These are phyloP conservation scores for Mallotus repandus DNA, from an alignment of 441 rosid species.

Conservation along the genomic window DNA sequence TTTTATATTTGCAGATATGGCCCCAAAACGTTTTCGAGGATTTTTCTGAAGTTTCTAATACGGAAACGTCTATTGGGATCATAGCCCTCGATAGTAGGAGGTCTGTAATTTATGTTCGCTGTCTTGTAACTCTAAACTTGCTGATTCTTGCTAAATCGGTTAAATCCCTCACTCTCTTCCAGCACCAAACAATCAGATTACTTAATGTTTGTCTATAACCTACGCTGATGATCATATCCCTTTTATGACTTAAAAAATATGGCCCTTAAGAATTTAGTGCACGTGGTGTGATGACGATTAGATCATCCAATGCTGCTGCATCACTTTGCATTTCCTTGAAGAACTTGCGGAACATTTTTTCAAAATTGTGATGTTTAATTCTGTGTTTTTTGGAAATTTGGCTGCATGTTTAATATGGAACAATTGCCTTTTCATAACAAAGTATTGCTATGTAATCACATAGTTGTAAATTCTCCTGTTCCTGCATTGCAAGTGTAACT, in stretches of 20 bases:
- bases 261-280: neutral
- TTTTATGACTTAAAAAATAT: neutral
- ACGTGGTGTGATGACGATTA: neutral
- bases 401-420: neutral
- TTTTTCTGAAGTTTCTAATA: too few relatives aligned
- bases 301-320: neutral
- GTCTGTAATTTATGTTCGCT: too few relatives aligned
- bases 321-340: neutral
- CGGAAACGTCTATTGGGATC: too few relatives aligned
- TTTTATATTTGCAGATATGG: too few relatives aligned
- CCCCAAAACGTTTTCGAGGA: too few relatives aligned
- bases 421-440: neutral
- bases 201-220: neutral
- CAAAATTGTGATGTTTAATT: too few relatives aligned
- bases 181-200: neutral
- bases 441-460: slow-evolving; percentile 1
- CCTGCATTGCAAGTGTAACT: neutral
- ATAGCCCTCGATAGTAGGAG: neutral
- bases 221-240: neutral
- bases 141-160: neutral
- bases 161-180: neutral
- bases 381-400: neutral
- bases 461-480: neutral
- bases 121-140: too few relatives aligned
- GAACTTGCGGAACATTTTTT: neutral